A percentile compares a stretch with the other conserved stretches of the same genome.
Conservation (phyloP, 805 yeast species). For the Wickerhamiella brachini region DNA sequence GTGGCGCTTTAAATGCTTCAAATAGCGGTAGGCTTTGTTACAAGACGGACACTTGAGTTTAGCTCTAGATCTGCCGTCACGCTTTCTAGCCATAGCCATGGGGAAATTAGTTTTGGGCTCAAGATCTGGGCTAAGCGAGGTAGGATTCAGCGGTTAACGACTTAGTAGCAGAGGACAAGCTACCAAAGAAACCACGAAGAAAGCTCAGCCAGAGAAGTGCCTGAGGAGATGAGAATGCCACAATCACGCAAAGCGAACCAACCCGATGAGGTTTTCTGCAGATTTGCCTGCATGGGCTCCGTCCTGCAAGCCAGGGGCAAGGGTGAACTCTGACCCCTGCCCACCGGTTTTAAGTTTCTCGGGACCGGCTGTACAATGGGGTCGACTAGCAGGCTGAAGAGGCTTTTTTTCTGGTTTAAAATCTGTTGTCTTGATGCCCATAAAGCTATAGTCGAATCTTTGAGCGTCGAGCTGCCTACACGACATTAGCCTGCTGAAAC, state of each 20-base stretch:
- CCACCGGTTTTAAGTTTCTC: not conserved
- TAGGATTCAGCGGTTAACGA: not conserved
- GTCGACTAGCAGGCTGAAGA: not conserved
- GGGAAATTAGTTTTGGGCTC: not conserved
- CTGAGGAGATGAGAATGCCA: not conserved
- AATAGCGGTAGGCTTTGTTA: conserved; percentile 22
- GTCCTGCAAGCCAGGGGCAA: not conserved
- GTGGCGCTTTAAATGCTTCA: conserved; percentile 75
- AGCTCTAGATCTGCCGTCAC: not conserved
- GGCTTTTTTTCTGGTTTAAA: not conserved
- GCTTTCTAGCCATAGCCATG: not conserved
- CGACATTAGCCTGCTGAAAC: not conserved
- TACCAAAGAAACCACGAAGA: not conserved
- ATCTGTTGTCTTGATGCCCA: not conserved
- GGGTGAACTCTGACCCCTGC: not conserved
- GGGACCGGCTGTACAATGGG: too few relatives aligned
- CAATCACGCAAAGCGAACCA: not conserved
- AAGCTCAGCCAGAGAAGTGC: not conserved
- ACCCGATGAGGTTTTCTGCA: not conserved
- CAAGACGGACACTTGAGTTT: conserved; percentile 18
- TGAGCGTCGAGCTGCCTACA: not conserved
- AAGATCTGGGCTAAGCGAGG: not conserved
- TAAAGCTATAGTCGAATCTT: not conserved
- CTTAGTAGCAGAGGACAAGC: not conserved
- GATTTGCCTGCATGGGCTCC: not conserved